Conservation (phyloP, 441 rosid genomes). For the Gossypium gossypioides region DNA sequence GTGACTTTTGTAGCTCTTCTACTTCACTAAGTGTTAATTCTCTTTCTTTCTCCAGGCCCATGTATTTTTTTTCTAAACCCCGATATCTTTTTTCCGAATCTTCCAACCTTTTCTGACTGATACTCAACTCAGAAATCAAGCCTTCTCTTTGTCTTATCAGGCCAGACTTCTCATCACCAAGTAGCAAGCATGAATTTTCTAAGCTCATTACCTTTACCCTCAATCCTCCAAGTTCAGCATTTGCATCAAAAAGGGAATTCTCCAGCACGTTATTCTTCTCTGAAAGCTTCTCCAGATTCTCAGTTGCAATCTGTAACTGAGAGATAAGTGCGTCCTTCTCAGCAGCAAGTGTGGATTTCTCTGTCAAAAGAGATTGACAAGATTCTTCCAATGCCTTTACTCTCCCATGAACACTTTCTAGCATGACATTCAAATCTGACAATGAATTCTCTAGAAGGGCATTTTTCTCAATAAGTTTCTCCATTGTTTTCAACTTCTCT, state of each 20-base stretch:
- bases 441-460: constrained; percentile 66
- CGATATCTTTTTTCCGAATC: constrained; percentile 34
- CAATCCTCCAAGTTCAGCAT: constrained; percentile 55
- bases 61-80: constrained; percentile 37
- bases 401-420: constrained; percentile 55
- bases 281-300: constrained; percentile 46
- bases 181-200: constrained; percentile 45
- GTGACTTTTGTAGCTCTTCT: constrained; percentile 34
- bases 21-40: constrained; percentile 40
- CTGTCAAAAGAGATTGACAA: constrained; percentile 42
- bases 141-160: constrained; percentile 38
- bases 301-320: constrained; percentile 43
- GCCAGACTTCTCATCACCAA: constrained; percentile 50
- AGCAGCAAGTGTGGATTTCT: constrained; percentile 50
- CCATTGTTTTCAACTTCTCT: constrained; percentile 58
- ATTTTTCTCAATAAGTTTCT: constrained; percentile 67
- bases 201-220: constrained; percentile 43
- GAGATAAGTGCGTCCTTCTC: constrained; percentile 49
- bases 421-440: constrained; percentile 69
- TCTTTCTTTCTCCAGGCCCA: constrained; percentile 48
- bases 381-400: constrained; percentile 55
- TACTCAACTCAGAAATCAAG: constrained; percentile 46
- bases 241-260: constrained; percentile 53
- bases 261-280: constrained; percentile 57
- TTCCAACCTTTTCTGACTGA: constrained; percentile 35